phyloP scores from a whole-genome alignment of 23 red algal species.

The Gracilaria domingensis region DNA sequence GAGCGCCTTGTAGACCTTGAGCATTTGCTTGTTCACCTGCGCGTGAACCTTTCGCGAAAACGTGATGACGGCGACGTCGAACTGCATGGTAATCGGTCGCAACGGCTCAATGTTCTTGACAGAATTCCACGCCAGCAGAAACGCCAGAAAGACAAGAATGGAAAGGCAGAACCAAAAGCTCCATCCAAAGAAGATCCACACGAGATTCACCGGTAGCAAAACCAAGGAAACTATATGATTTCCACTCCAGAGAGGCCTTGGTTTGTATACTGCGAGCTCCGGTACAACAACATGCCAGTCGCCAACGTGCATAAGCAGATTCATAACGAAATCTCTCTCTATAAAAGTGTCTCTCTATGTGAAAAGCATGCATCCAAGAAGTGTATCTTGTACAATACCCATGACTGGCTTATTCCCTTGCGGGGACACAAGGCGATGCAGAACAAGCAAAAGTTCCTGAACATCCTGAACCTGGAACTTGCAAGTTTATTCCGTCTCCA shows the following conservation, averaged over 20 bases:
- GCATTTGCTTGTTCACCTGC: conserved; percentile 52
- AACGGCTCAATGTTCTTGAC: conserved; percentile 58
- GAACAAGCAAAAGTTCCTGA: conserved; percentile 97
- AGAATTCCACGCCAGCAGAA: conserved; percentile 64
- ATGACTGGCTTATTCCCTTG: conserved; percentile 98
- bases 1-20: conserved; percentile 76
- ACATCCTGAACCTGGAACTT: conserved; percentile 96
- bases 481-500: conserved; percentile 99
- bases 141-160: conserved; percentile 26
- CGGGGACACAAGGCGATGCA: conserved; percentile 93
- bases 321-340: conserved; percentile 89
- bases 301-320: conserved; percentile 93
- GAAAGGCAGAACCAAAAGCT: conserved; percentile 66
- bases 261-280: conserved; percentile 88
- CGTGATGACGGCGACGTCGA: conserved; percentile 68
- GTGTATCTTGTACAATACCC: conserved; percentile 99
- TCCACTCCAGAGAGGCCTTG: conserved; percentile 95
- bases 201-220: conserved; percentile 88
- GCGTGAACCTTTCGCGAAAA: not conserved
- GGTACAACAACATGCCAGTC: conserved; percentile 93
- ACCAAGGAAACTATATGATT: conserved; percentile 98
- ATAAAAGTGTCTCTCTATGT: conserved; percentile 95
- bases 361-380: conserved; percentile 98
- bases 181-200: no score
- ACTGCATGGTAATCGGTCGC: conserved; percentile 69